Percentiles rank a stretch among this genome's conserved stretches.
phyloP scores from a whole-genome alignment of 768 basidiomycete species.

The Lactarius trivialis region DNA sequence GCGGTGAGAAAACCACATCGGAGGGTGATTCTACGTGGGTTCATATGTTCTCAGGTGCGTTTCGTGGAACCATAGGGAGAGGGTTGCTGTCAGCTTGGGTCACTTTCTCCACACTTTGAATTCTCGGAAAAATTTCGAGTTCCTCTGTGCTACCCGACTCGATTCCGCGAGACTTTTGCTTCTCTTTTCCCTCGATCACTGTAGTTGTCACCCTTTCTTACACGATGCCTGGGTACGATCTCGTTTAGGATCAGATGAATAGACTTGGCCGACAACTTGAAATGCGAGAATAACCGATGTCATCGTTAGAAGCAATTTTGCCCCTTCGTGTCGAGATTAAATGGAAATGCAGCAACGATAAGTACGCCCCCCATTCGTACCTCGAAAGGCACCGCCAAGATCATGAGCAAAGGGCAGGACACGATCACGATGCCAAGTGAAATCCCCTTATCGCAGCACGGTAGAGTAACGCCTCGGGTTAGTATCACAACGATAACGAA shows the following conservation, averaged over 20 bases:
- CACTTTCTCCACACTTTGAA: too few species aligned
- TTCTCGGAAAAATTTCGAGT: too few species aligned
- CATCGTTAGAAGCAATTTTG: neutral
- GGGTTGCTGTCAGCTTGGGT: too few species aligned
- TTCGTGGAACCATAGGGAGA: too few species aligned
- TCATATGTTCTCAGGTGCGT: neutral
- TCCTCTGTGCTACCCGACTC: too few species aligned
- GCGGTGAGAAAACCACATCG: neutral
- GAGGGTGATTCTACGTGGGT: neutral
- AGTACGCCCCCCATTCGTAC: neutral
- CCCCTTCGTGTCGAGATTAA: neutral
- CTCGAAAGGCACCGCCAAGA: neutral
- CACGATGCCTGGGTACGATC: too few species aligned
- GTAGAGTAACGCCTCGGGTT: neutral
- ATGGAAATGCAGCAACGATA: neutral
- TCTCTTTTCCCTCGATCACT: too few species aligned
- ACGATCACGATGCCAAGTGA: neutral
- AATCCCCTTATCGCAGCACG: neutral
- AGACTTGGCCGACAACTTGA: neutral
- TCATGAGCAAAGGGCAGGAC: neutral
- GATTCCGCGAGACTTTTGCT: too few species aligned
- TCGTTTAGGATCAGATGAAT: too few species aligned
- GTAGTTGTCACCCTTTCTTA: too few species aligned
- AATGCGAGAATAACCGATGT: neutral
- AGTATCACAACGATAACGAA: neutral